These are phyloP conservation scores for Arabidopsis thaliana DNA, from an alignment of 345 rosid genomes.

Conservation along the genomic window TAIR10.1 NC_003071.7:9239001-9239500, in stretches of 20 bases:
- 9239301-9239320: constrained; percentile 38
- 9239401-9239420: constrained; percentile 47
- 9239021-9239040: constrained; percentile 32
- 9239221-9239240: neutral
- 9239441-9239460: constrained; percentile 64
- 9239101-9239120: constrained; percentile 16
- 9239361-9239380: constrained; percentile 73
- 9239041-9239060: constrained; percentile 37
- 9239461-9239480: constrained; percentile 49
- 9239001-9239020: constrained; percentile 28
- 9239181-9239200: constrained; percentile 32
- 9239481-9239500: constrained; percentile 49
- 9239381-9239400: constrained; percentile 51
- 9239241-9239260: constrained; percentile 51
- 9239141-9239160: constrained; percentile 46
- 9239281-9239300: constrained; percentile 33
- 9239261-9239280: constrained; percentile 58
- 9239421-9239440: constrained; percentile 47
- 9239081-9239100: constrained; percentile 35
- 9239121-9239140: constrained; percentile 3
- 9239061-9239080: constrained; percentile 38
- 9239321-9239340: constrained; percentile 26
- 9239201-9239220: constrained; percentile 24
- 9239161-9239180: constrained; percentile 50
- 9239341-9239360: constrained; percentile 30